These are phyloP conservation scores for Lactarius tabidus DNA, from an alignment of 768 basidiomycete species.

Conservation along the genomic window DNA sequence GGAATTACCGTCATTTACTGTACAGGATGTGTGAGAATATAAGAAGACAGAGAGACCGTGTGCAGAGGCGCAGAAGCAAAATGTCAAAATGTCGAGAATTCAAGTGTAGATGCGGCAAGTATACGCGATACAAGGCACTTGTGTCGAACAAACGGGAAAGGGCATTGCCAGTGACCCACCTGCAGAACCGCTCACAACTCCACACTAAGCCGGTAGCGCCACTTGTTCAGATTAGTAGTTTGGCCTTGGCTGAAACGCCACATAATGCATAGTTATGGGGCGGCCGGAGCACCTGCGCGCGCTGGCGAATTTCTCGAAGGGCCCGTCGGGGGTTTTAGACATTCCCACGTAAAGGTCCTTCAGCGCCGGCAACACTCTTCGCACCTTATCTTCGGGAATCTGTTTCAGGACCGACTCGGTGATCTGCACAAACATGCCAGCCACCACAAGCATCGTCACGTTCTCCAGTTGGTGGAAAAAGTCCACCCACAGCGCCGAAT, in stretches of 20 bases:
- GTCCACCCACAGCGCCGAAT: not conserved
- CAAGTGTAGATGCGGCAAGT: not conserved
- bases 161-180: not conserved
- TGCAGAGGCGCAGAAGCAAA: not conserved
- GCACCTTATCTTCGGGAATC: not conserved
- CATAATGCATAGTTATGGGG: not conserved
- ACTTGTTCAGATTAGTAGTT: not conserved
- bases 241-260: not conserved
- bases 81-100: not conserved
- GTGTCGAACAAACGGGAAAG: not conserved
- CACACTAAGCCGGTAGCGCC: not conserved
- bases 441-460: not conserved
- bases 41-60: not conserved
- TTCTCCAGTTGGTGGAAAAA: not conserved
- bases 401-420: not conserved
- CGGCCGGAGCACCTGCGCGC: not conserved
- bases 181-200: too few species aligned
- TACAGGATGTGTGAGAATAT: not conserved
- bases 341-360: not conserved
- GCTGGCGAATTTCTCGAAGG: not conserved
- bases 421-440: not conserved
- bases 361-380: conserved; percentile 1
- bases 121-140: not conserved
- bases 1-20: not conserved
- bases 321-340: not conserved